Evolutionary conservation across 352 stramenopile species (phyloP).

Genomic region (Globisporangium okanoganense): DNA sequence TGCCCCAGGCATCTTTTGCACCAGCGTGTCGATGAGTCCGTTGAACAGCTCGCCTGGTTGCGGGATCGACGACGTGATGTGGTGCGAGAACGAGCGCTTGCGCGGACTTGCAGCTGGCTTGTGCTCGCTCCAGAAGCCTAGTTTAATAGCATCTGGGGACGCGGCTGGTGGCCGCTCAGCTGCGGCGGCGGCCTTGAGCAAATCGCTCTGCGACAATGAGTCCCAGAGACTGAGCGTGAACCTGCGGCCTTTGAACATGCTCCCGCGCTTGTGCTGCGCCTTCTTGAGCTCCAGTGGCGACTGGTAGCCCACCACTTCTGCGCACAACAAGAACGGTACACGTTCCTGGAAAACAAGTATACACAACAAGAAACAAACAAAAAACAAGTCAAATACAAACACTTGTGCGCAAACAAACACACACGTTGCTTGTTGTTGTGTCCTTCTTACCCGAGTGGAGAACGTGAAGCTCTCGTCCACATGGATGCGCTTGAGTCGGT

Average conservation of each 20-base stretch:
- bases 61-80: constrained; percentile 61
- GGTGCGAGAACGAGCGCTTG: constrained; percentile 69
- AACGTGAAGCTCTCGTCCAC: constrained; percentile 83
- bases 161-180: constrained; percentile 34
- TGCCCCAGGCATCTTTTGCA: constrained; percentile 49
- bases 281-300: constrained; percentile 32
- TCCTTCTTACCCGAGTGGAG: constrained; percentile 43
- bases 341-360: constrained; percentile 36
- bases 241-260: constrained; percentile 47
- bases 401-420: not conserved
- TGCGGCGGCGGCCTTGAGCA: constrained; percentile 15
- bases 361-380: not conserved
- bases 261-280: constrained; percentile 36
- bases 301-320: constrained; percentile 70
- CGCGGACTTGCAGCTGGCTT: constrained; percentile 54
- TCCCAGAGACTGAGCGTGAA: constrained; percentile 73
- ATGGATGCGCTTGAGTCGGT: constrained; percentile 75
- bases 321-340: constrained; percentile 76
- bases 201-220: constrained; percentile 34
- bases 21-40: constrained; percentile 66
- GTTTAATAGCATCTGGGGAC: constrained; percentile 54
- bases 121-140: constrained; percentile 83
- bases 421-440: not conserved
- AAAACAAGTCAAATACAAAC: not conserved
- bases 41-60: constrained; percentile 65